Evolutionary conservation across 352 stramenopile species (phyloP), one percentile per base, ranked within the genome.

Genomic region (Globisporangium echinulatum): DNA sequence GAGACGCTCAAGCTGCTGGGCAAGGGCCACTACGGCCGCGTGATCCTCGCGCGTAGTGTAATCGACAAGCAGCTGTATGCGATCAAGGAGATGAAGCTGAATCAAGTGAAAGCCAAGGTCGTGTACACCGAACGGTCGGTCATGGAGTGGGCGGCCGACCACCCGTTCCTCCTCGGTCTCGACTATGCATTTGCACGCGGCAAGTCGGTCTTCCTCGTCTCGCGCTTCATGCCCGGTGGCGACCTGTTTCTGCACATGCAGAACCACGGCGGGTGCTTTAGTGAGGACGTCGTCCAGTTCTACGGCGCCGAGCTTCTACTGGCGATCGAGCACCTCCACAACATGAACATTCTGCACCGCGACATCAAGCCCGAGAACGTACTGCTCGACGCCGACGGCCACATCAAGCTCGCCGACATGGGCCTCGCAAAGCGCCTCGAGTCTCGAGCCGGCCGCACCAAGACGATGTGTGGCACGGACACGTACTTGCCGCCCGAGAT

Each of bases 151-250:
- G 71, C 84, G 4, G 82, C 76, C 39, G 71, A 91, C 38, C 85
- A 99, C 68, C 95, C 96, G 50, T 99, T 99, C 68, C 93, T 99
- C 54, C 92, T 98, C 67, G 96, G 94, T 42, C 74, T 99, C n/a
- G 93, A 99, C 69, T 99, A 90, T 69, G 94, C 96, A 1, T 96
- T 98, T 56, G 96, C 98, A 55, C 93, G 88, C 14, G 78, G 91
- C 50, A 96, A 97, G 51, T 99, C 98, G 47, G 81, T 99, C 5
- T 99, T 98, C 67, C 73, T 99, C 33, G 92, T 99, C 25, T 96
- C 98, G 33, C 97, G 98, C 72, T 99, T 99, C 69, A 98, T 98
- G 85, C 84, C 95, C 7, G 97, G 97, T 8, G 97, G 97, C 7
- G 96, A 99, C 69, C 75, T 99, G 37, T 96, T 96, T 58, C 57